Percentiles rank a stretch among this genome's conserved stretches.
Evolutionary conservation across 202 grass and related monocot genomes (phyloP).

Genomic region (Panicum hallii): DNA sequence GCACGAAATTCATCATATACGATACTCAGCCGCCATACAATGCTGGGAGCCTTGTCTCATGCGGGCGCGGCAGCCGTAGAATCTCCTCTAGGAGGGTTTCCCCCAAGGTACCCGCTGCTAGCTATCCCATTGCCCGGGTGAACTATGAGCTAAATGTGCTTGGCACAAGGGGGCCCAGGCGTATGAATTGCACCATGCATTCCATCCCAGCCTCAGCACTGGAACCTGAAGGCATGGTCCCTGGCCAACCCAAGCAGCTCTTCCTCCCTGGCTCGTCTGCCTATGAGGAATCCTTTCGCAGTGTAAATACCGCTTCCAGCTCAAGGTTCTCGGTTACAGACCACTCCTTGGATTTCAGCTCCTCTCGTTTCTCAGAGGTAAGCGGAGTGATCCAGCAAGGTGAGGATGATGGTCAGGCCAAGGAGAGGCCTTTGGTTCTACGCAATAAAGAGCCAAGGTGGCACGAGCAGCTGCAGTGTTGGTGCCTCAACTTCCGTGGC

Average conservation of each 20-base stretch:
- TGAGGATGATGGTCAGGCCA: constrained; percentile 47
- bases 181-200: constrained; percentile 90
- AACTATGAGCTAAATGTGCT: constrained; percentile 90
- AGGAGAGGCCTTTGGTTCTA: constrained; percentile 80
- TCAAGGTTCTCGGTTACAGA: constrained; percentile 68
- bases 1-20: constrained; percentile 80
- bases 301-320: constrained; percentile 55
- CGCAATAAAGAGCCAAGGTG: constrained; percentile 88
- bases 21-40: constrained; percentile 72
- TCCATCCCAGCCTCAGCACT: constrained; percentile 78
- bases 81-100: constrained; percentile 85
- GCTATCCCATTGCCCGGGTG: constrained; percentile 73
- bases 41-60: constrained; percentile 51
- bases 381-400: constrained; percentile 43
- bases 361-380: constrained; percentile 74
- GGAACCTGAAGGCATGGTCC: constrained; percentile 64
- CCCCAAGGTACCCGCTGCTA: constrained; percentile 81
- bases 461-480: constrained; percentile 97
- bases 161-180: constrained; percentile 80
- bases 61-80: constrained; percentile 53
- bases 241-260: constrained; percentile 63
- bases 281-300: constrained; percentile 77
- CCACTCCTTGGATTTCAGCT: constrained; percentile 68
- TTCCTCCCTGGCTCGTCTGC: constrained; percentile 58
- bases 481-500: constrained; percentile 93